phyloP scores from a whole-genome alignment of 345 rosid species.

The Cardamine resedifolia region DNA sequence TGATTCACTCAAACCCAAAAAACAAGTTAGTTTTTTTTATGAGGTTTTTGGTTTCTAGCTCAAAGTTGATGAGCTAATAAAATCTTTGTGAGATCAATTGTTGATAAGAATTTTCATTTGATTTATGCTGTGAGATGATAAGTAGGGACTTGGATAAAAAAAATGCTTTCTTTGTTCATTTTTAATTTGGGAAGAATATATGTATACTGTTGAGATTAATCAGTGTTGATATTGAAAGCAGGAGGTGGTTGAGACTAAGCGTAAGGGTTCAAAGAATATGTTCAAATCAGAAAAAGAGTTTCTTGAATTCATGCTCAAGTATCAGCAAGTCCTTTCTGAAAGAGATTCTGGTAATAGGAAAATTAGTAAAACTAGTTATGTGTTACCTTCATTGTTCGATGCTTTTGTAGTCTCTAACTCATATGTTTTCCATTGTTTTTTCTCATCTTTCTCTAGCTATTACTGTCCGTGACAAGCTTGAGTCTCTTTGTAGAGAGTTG shows the following conservation, averaged over 20 bases:
- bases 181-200: not conserved
- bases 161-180: not conserved
- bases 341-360: constrained; percentile 67
- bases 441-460: constrained; percentile 49
- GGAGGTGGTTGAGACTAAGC: constrained; percentile 70
- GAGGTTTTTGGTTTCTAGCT: not conserved
- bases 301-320: constrained; percentile 77
- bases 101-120: not conserved
- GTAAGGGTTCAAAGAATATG: constrained; percentile 62
- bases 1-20: constrained; percentile 53
- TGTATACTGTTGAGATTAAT: constrained; percentile 2
- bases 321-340: constrained; percentile 88
- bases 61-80: not conserved
- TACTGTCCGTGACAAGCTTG: constrained; percentile 85
- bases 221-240: constrained; percentile 33
- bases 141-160: not conserved
- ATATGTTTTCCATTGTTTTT: constrained; percentile 10
- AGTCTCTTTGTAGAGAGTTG: constrained; percentile 88
- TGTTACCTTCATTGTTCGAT: not conserved
- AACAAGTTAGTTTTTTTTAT: constrained; percentile 50
- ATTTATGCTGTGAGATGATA: not conserved
- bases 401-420: not conserved
- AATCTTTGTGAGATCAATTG: not conserved
- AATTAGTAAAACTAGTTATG: not conserved
- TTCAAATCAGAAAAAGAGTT: constrained; percentile 80